These are phyloP conservation scores for Acephala macrosclerotiorum DNA, from an alignment of 2,329 filamentous ascomycete species.

Conservation along the genomic window DNA sequence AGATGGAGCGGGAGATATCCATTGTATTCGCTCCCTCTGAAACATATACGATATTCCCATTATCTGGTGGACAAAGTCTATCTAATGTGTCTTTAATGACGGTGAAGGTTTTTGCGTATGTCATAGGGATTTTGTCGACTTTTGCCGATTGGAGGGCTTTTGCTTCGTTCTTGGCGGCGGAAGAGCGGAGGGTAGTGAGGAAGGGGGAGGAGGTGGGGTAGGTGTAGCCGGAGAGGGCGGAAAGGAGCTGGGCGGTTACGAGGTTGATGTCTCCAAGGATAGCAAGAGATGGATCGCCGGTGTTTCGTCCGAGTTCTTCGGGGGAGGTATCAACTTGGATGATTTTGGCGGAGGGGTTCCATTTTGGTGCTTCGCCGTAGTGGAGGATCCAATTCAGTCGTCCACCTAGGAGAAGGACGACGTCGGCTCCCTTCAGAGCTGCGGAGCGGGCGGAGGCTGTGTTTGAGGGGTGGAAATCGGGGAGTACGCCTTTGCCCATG, in stretches of 20 bases:
- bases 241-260: conserved; percentile 54
- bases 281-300: conserved; percentile 53
- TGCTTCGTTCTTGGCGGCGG: conserved; percentile 55
- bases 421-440: conserved; percentile 60
- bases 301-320: conserved; percentile 61
- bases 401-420: conserved; percentile 61
- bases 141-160: conserved; percentile 52
- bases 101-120: conserved; percentile 58
- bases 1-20: conserved; percentile 64
- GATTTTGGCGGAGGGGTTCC: conserved; percentile 56
- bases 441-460: conserved; percentile 60
- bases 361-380: conserved; percentile 62
- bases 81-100: conserved; percentile 59
- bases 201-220: conserved; percentile 49
- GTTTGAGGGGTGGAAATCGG: conserved; percentile 61
- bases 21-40: conserved; percentile 67
- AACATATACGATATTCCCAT: conserved; percentile 60
- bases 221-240: conserved; percentile 52
- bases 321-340: conserved; percentile 62
- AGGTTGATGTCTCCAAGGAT: conserved; percentile 59
- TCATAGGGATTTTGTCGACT: conserved; percentile 51
- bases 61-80: conserved; percentile 50
- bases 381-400: conserved; percentile 66
- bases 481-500: conserved; percentile 64
- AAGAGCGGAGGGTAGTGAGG: conserved; percentile 44